These are phyloP conservation scores for Phlyctochytrium arcticum DNA, from an alignment of 192 early-diverging fungal genomes.

Conservation along the genomic window DNA sequence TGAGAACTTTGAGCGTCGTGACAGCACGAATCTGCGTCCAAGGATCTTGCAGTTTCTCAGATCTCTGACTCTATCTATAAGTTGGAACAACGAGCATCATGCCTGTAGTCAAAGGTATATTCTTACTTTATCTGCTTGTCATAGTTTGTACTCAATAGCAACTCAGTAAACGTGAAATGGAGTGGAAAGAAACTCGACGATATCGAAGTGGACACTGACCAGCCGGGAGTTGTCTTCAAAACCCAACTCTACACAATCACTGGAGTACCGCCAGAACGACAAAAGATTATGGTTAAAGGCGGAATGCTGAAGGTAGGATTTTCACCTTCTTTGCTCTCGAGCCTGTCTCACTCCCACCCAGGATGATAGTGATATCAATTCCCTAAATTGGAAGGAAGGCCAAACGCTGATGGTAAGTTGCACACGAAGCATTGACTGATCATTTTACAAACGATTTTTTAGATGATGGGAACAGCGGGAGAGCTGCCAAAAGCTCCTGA, in stretches of 20 bases:
- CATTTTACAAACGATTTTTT: neutral
- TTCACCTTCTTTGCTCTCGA: neutral
- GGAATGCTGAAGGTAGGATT: constrained; percentile 75
- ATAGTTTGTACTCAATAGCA: too few species aligned
- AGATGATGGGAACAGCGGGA: constrained; percentile 96
- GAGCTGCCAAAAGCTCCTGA: constrained; percentile 84
- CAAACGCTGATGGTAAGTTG: constrained; percentile 28
- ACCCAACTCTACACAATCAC: constrained; percentile 86
- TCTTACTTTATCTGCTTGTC: too few species aligned
- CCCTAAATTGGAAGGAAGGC: constrained; percentile 70
- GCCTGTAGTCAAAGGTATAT: too few species aligned
- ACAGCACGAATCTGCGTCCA: too few species aligned
- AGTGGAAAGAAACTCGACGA: constrained; percentile 79
- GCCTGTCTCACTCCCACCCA: constrained; percentile 6
- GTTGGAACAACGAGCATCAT: too few species aligned
- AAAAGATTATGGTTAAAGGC: constrained; percentile 94
- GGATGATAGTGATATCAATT: constrained; percentile 74
- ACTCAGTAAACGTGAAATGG: constrained; percentile 85
- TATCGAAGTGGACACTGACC: constrained; percentile 68
- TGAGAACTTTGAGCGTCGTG: too few species aligned
- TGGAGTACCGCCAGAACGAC: constrained; percentile 85
- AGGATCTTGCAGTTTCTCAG: too few species aligned
- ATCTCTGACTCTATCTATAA: too few species aligned
- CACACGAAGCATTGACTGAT: neutral
- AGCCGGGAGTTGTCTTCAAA: constrained; percentile 79